Percentiles rank a stretch among this genome's conserved stretches.
Evolutionary conservation across 129 eudicot species (phyloP).

Genomic region (Oenanthe sinensis): DNA sequence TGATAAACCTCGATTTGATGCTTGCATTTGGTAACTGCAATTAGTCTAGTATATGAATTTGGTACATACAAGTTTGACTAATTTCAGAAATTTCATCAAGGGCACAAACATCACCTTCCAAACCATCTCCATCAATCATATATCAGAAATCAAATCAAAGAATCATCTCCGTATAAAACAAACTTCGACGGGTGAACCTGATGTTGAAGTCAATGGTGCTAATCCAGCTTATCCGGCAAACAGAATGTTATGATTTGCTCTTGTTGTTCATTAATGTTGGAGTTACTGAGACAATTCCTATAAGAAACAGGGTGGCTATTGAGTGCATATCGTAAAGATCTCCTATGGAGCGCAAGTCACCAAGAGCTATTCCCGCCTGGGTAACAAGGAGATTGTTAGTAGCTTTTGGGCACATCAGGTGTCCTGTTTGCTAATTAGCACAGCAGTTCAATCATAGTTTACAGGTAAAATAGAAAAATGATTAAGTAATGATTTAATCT

Average conservation of each 20-base stretch:
- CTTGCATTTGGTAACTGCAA: not conserved
- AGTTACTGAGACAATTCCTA: conserved; percentile 57
- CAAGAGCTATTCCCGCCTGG: conserved; percentile 95
- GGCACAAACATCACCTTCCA: not conserved
- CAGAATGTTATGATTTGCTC: conserved; percentile 29
- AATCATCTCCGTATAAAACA: conserved; percentile 21
- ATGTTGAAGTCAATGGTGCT: not conserved
- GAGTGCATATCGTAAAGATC: conserved; percentile 84
- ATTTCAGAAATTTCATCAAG: not conserved
- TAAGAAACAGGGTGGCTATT: conserved; percentile 72
- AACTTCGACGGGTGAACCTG: conserved; percentile 13
- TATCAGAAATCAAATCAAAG: not conserved
- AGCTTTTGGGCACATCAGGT: not conserved
- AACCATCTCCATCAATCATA: not conserved
- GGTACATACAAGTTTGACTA: not conserved
- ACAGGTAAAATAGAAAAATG: not conserved
- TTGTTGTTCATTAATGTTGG: conserved; percentile 60
- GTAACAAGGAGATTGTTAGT: not conserved
- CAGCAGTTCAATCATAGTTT: not conserved
- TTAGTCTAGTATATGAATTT: not conserved
- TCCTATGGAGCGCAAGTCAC: conserved; percentile 75
- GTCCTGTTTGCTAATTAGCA: not conserved
- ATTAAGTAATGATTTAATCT: not conserved
- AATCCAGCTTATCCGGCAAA: not conserved
- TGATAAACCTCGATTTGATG: not conserved